phyloP scores from a whole-genome alignment of 2,329 filamentous ascomycete species.

The Verticillium tricorpus region DNA sequence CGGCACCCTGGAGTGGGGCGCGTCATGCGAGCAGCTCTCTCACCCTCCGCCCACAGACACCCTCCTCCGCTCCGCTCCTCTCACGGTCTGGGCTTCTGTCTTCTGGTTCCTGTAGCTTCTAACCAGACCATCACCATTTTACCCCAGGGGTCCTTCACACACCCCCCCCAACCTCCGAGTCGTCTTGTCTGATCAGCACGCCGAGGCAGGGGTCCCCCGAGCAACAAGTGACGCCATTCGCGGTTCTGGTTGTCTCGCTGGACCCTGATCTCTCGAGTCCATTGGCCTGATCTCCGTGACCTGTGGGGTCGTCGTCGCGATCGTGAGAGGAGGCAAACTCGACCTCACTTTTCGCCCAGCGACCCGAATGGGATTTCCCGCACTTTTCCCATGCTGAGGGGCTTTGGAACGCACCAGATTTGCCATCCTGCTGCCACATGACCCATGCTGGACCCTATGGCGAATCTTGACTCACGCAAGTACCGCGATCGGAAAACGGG shows the following conservation, averaged over 20 bases:
- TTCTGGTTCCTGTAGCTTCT: too few relatives aligned
- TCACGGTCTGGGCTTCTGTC: too few relatives aligned
- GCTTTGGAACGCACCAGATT: neutral
- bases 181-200: neutral
- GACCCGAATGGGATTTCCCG: neutral
- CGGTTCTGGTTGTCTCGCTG: neutral
- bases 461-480: neutral
- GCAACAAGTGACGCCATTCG: neutral
- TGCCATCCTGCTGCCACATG: neutral
- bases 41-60: neutral
- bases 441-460: neutral
- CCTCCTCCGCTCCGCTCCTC: neutral
- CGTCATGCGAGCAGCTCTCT: neutral
- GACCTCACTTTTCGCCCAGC: neutral
- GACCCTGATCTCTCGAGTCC: neutral
- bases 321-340: neutral
- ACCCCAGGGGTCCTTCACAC: neutral
- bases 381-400: neutral
- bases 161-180: neutral
- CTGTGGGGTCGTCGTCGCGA: neutral
- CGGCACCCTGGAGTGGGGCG: neutral
- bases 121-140: neutral
- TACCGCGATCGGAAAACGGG: neutral
- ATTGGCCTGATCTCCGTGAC: neutral
- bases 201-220: neutral